A percentile compares a stretch with the other conserved stretches of the same genome.
phyloP scores from a whole-genome alignment of 495 filamentous ascomycete genomes.

The Parachaetomium inaequale region DNA sequence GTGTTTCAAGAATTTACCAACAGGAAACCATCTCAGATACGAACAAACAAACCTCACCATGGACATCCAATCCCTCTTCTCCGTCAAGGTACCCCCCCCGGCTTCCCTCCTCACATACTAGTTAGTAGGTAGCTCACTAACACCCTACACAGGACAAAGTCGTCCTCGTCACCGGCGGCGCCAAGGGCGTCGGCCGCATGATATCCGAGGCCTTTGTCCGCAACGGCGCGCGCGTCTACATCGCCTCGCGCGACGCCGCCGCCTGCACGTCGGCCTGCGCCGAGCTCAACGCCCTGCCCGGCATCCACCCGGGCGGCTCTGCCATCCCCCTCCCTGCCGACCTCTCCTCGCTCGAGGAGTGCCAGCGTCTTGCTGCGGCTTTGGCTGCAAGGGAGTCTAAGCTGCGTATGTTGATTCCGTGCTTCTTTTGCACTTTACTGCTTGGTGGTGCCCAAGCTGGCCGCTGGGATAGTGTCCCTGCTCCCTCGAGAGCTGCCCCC shows the following conservation, averaged over 20 bases:
- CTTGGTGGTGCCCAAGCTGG: too few relatives aligned
- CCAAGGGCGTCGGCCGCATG: constrained; percentile 70
- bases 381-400: constrained; percentile 58
- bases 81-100: constrained; percentile 50
- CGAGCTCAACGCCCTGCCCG: constrained; percentile 27
- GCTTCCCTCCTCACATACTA: not conserved
- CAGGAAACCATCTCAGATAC: not conserved
- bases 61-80: constrained; percentile 55
- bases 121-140: not conserved
- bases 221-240: constrained; percentile 81
- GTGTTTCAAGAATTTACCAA: not conserved
- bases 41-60: constrained; percentile 33
- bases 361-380: constrained; percentile 60
- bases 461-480: too few relatives aligned
- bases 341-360: constrained; percentile 44
- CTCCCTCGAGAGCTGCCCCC: too few relatives aligned
- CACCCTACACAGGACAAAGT: constrained; percentile 35
- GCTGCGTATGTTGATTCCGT: constrained; percentile 43
- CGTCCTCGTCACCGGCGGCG: constrained; percentile 43
- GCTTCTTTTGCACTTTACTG: too few relatives aligned
- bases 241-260: constrained; percentile 61
- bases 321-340: constrained; percentile 40
- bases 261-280: constrained; percentile 33
- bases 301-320: constrained; percentile 12
- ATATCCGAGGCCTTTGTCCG: constrained; percentile 73